Evolutionary conservation across 768 basidiomycete species (phyloP).

Genomic region (Royoungia palumana): DNA sequence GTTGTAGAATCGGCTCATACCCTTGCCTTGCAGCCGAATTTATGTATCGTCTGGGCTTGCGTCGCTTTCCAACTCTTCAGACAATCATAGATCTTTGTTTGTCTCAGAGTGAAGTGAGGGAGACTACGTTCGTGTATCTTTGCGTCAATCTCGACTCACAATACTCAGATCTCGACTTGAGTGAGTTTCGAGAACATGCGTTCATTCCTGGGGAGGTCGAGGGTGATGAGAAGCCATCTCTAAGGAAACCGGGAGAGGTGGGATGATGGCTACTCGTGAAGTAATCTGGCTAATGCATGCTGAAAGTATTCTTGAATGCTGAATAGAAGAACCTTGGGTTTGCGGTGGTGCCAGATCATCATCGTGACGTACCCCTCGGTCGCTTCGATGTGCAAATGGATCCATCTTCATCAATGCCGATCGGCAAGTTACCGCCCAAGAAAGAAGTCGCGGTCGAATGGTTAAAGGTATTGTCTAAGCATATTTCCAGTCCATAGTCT

Average conservation of each 20-base stretch:
- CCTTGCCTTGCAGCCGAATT: constrained; percentile 58
- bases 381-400: constrained; percentile 67
- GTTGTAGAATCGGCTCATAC: background rate
- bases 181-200: background rate
- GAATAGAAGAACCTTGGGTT: constrained; percentile 64
- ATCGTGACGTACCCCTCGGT: constrained; percentile 43
- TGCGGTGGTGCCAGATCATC: constrained; percentile 49
- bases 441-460: constrained; percentile 51
- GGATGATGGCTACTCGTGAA: constrained; percentile 27
- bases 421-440: constrained; percentile 53
- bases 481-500: constrained; percentile 48
- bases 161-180: constrained; percentile 51
- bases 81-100: constrained; percentile 67
- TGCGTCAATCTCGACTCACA: constrained; percentile 38
- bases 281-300: constrained; percentile 48
- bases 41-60: constrained; percentile 63
- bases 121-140: constrained; percentile 70
- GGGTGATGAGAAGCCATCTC: background rate
- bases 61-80: constrained; percentile 59
- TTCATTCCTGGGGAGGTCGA: constrained; percentile 1
- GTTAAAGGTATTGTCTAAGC: constrained; percentile 63
- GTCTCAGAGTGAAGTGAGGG: constrained; percentile 44
- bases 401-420: constrained; percentile 56
- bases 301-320: constrained; percentile 2
- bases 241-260: constrained; percentile 2